These are phyloP conservation scores for Vigna nakashimae DNA, from an alignment of 306 rosid species.

Conservation along the genomic window DNA sequence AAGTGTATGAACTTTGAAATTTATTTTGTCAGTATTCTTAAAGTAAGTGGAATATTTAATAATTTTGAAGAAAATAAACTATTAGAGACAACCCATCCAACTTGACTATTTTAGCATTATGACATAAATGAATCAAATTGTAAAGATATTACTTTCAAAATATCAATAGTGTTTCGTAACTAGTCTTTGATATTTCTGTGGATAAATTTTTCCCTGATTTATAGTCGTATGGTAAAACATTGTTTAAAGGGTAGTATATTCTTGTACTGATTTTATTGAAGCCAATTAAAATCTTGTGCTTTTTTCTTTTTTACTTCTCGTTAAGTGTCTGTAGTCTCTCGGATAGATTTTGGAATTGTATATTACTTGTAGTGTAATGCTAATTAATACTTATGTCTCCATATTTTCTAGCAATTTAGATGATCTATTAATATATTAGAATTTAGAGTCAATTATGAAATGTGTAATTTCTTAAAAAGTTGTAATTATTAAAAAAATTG, in stretches of 20 bases:
- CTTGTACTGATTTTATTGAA: no score
- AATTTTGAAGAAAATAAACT: slow-evolving; percentile 79
- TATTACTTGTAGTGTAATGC: no score
- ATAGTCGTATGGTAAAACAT: slow-evolving; percentile 48
- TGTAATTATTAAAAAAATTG: no score
- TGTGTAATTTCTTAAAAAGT: no score
- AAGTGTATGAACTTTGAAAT: slow-evolving; percentile 72
- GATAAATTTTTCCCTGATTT: slow-evolving; percentile 37
- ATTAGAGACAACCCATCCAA: slow-evolving; percentile 89
- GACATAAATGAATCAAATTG: slow-evolving; percentile 44
- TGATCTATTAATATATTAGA: no score
- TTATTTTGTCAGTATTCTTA: slow-evolving; percentile 80
- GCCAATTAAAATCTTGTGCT: no score
- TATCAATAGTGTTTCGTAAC: background rate
- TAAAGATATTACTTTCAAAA: slow-evolving; percentile 39
- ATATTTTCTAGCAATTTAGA: no score
- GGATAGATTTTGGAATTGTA: no score
- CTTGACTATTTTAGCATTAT: slow-evolving; percentile 76
- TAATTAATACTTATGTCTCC: no score
- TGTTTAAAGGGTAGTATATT: background rate
- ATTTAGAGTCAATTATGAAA: no score
- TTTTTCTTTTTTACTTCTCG: no score
- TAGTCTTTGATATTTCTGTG: background rate
- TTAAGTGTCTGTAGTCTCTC: no score
- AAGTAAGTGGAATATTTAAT: slow-evolving; percentile 71